Evolutionary conservation across 495 filamentous ascomycete genomes (phyloP), one percentile per base, ranked within the genome.

Genomic region (Penicillium subrubescens): DNA sequence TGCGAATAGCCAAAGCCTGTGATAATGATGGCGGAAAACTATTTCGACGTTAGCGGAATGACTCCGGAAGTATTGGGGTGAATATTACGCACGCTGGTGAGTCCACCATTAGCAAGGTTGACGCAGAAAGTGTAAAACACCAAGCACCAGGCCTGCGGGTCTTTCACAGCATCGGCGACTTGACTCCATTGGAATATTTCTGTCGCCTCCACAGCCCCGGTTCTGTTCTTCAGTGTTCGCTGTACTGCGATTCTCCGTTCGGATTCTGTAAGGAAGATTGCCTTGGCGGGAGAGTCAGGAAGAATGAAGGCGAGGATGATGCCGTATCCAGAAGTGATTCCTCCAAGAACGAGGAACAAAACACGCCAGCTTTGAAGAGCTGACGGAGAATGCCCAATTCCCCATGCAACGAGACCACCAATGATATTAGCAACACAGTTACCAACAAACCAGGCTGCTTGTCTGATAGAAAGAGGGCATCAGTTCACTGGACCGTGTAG

Each of bases 401-500:
- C 85, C 71, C 83, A 88, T 33, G 79, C 83, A 48, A 87, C 73
- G 3, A 87, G 73, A 8, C 84, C 84, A 27, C 85, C 84, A 48
- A 88, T 80, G 46, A 86, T 77, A 67, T 69, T 79, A 3, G 69
- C 68, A 31, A 78, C 71, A n/a, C 74, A 80, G 58, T 80, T 79
- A 12, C 75, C 76, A 19, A 74, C 17, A 44, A 73, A 74, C 70
- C 77, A 91, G 67, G 67, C 65, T 2, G 66, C 70, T 67, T 77
- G 73, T 29, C 73, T 71, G 14, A 57, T 11, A 39, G 8, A 29
- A 46, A 23, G 48, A 34, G 7, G 51, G 17, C 1, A 41, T 41
- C 14, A 41, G 37, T 41, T 17, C 5, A 1, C 12, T 41, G 15
- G 5, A 5, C 37, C 14, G 17, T 17, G 37, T 1, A 5, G 14